Conservation (phyloP, 495 filamentous ascomycete genomes). For the Penicillium atrosanguineum region DNA sequence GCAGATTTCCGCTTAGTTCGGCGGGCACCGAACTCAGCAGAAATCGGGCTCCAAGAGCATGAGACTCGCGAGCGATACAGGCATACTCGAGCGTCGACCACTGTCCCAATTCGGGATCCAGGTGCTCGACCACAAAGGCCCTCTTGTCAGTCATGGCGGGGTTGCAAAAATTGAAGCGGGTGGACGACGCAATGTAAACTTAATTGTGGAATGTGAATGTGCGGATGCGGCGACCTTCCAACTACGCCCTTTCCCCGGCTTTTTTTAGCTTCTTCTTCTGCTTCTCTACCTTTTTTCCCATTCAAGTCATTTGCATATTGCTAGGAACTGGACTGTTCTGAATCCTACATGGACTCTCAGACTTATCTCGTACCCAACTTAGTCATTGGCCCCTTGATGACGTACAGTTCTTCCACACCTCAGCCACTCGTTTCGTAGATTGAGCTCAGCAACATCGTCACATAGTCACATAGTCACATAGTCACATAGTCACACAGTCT, state of each 20-base stretch:
- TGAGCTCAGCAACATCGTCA: neutral
- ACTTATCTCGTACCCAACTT: neutral
- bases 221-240: constrained; percentile 12
- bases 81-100: constrained; percentile 93
- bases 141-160: constrained; percentile 27
- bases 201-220: constrained; percentile 5
- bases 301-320: neutral
- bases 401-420: constrained; percentile 2
- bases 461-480: neutral
- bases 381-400: constrained; percentile 10
- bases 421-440: neutral
- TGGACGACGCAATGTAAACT: neutral
- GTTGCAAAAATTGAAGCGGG: neutral
- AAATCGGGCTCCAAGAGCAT: constrained; percentile 64
- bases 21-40: constrained; percentile 79
- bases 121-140: constrained; percentile 87
- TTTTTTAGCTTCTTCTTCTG: constrained; percentile 1
- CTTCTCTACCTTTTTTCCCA: neutral
- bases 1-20: constrained; percentile 55
- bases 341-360: neutral
- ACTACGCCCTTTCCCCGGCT: neutral
- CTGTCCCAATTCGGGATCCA: constrained; percentile 87
- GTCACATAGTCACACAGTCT: neutral
- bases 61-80: constrained; percentile 77
- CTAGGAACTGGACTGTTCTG: neutral